These are phyloP conservation scores for Fraxinus ornus DNA, from an alignment of 305 asterid species.

Conservation along the genomic window DNA sequence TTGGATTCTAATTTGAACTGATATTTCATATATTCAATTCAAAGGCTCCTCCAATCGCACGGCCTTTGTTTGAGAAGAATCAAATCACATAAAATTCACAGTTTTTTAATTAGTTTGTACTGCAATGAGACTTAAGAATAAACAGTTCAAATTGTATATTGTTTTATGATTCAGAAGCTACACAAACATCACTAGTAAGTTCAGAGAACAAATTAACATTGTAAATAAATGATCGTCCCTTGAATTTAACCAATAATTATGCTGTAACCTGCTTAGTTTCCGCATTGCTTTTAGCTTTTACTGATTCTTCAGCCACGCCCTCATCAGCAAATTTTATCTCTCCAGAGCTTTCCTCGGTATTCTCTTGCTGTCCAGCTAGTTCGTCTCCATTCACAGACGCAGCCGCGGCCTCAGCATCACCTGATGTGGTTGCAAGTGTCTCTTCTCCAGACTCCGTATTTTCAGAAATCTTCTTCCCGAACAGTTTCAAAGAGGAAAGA, in stretches of 20 bases:
- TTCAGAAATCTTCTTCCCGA: constrained; percentile 41
- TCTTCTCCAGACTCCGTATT: constrained; percentile 35
- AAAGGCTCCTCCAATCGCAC: background rate
- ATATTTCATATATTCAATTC: background rate
- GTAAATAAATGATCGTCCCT: constrained; percentile 11
- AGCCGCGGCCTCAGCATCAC: constrained; percentile 26
- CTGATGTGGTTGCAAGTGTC: constrained; percentile 25
- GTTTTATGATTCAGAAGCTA: background rate
- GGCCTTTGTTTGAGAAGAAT: background rate
- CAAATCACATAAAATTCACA: background rate
- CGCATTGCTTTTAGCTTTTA: constrained; percentile 30
- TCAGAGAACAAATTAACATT: background rate
- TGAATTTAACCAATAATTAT: constrained; percentile 6
- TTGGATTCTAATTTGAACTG: background rate
- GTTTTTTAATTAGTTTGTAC: background rate
- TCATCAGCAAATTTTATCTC: constrained; percentile 19
- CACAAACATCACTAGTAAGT: background rate
- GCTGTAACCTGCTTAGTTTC: constrained; percentile 37
- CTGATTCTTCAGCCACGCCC: constrained; percentile 26
- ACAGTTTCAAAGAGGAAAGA: constrained; percentile 60
- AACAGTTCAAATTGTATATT: background rate
- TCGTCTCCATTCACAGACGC: constrained; percentile 4
- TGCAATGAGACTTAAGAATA: constrained; percentile 10
- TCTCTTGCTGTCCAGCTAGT: constrained; percentile 18
- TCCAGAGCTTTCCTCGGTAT: constrained; percentile 18